These are phyloP conservation scores for Backusella tuberculispora DNA, from an alignment of 192 early-diverging fungal species.

Conservation along the genomic window DNA sequence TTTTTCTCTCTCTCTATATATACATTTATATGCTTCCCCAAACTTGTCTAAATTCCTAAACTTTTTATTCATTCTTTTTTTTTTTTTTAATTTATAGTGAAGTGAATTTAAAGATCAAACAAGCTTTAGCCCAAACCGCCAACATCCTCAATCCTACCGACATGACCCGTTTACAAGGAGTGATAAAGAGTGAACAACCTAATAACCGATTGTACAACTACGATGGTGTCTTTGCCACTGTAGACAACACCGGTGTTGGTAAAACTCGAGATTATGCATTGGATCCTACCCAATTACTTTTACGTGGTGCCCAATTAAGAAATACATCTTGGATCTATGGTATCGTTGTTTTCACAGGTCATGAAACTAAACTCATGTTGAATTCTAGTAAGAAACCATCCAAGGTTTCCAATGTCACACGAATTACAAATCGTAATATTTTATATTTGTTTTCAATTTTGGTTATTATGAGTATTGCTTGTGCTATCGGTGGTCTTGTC, in stretches of 20 bases:
- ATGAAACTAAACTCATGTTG: constrained; percentile 97
- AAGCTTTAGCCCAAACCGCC: constrained; percentile 86
- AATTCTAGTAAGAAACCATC: constrained; percentile 92
- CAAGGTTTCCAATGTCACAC: constrained; percentile 90
- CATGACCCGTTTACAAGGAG: constrained; percentile 61
- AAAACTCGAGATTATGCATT: constrained; percentile 77
- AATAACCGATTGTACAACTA: constrained; percentile 97
- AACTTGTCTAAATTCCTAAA: no score
- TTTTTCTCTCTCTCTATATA: no score
- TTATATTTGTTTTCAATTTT: constrained; percentile 90
- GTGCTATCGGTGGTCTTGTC: constrained; percentile 82
- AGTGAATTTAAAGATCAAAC: constrained; percentile 97
- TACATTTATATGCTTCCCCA: no score
- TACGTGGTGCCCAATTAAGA: constrained; percentile 90
- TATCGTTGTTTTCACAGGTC: constrained; percentile 93
- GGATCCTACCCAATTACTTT: constrained; percentile 89
- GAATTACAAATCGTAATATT: constrained; percentile 91
- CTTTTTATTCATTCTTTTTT: background rate
- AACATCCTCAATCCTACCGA: constrained; percentile 71
- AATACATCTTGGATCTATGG: constrained; percentile 96
- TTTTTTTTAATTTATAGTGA: constrained; percentile 59
- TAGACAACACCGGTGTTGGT: constrained; percentile 46
- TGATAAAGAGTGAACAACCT: constrained; percentile 92
- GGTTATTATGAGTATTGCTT: constrained; percentile 80
- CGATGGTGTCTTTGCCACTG: constrained; percentile 71